Conservation (phyloP, 345 rosid genomes). For the Schrenkiella parvula region DNA sequence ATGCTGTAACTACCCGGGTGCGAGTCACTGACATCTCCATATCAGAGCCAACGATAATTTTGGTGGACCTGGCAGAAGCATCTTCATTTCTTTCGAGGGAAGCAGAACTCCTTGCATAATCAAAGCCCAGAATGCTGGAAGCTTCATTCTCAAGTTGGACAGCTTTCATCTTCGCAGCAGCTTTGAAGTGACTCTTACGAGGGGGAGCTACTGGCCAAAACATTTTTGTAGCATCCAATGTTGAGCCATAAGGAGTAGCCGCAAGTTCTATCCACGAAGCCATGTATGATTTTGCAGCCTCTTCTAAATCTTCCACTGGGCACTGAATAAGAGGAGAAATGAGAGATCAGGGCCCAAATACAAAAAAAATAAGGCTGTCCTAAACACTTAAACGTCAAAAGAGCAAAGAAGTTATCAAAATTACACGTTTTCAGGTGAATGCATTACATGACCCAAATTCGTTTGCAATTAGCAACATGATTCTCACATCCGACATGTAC, state of each 20-base stretch:
- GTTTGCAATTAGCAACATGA: constrained; percentile 9
- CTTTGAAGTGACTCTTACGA: constrained; percentile 88
- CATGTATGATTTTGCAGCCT: constrained; percentile 68
- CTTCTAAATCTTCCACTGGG: constrained; percentile 80
- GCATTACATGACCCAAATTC: background rate
- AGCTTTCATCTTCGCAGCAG: constrained; percentile 98
- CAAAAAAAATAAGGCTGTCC: background rate
- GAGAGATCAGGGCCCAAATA: constrained; percentile 14
- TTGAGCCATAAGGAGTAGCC: constrained; percentile 82
- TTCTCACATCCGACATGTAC: constrained; percentile 11
- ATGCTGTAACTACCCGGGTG: constrained; percentile 79
- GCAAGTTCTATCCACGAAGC: constrained; percentile 90
- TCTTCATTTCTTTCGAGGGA: constrained; percentile 61
- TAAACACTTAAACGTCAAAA: background rate
- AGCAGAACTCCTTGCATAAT: constrained; percentile 47
- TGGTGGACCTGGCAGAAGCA: constrained; percentile 50
- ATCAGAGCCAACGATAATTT: constrained; percentile 88
- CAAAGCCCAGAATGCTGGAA: constrained; percentile 42
- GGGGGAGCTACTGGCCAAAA: constrained; percentile 98
- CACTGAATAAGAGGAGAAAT: constrained; percentile 48
- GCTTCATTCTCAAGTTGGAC: constrained; percentile 76
- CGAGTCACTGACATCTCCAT: constrained; percentile 82
- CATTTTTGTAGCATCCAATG: constrained; percentile 79
- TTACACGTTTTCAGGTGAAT: constrained; percentile 8
- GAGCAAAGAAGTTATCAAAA: background rate